Conservation (phyloP, 176 grass and related monocot genomes). For the Elaeis guineensis region DNA sequence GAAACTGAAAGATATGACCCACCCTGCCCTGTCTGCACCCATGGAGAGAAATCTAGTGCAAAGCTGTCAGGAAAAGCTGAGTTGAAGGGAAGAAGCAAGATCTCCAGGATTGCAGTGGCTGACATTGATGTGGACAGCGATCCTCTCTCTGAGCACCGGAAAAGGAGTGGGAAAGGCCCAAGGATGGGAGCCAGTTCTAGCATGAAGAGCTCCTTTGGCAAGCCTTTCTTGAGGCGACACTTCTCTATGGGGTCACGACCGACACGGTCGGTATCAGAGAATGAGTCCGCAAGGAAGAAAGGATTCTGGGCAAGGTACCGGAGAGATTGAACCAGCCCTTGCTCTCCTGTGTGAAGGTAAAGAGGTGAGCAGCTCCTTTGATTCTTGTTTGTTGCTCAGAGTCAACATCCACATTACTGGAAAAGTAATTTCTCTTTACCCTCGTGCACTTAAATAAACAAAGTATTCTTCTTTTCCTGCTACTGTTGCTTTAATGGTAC, state of each 20-base stretch:
- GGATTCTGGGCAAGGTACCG: slow-evolving; percentile 52
- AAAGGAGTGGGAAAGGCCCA: slow-evolving; percentile 19
- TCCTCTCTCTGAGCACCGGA: slow-evolving; percentile 15
- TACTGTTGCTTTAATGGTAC: too few species aligned
- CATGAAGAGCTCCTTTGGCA: slow-evolving; percentile 43
- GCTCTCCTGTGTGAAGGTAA: not conserved
- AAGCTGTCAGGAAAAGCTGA: slow-evolving; percentile 42
- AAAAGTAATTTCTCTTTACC: too few species aligned
- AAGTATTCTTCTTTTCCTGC: too few species aligned
- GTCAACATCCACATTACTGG: too few species aligned
- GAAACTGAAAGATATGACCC: slow-evolving; percentile 74
- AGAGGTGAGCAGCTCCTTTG: not conserved
- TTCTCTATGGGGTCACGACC: slow-evolving; percentile 50
- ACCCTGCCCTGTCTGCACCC: slow-evolving; percentile 53
- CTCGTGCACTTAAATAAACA: too few species aligned
- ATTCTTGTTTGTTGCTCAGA: too few species aligned
- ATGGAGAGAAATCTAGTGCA: slow-evolving; percentile 41
- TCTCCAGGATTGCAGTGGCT: slow-evolving; percentile 32
- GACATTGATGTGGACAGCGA: slow-evolving; percentile 14
- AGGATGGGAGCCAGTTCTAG: slow-evolving; percentile 41
- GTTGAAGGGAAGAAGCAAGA: slow-evolving; percentile 25
- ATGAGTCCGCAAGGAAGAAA: slow-evolving; percentile 44
- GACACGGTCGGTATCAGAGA: slow-evolving; percentile 15
- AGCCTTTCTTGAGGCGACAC: slow-evolving; percentile 47
- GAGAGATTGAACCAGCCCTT: slow-evolving; percentile 14